Conservation (phyloP, 1,284 basidiomycete genomes). For the Trametes hirsuta region DNA sequence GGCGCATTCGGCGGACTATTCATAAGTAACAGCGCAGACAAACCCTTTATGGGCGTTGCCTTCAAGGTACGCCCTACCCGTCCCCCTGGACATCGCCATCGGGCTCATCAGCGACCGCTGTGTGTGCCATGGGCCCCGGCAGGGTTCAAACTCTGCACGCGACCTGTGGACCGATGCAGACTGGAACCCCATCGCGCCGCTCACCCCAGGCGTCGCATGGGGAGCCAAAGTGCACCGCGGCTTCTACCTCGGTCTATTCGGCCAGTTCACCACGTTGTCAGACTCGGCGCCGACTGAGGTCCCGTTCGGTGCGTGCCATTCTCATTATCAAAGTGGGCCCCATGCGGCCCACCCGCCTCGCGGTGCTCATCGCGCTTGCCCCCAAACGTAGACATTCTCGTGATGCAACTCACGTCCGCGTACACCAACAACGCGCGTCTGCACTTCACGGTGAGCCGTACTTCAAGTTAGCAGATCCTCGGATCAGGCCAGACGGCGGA, state of each 20-base stretch:
- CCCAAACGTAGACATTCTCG: neutral
- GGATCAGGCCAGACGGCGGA: too few species aligned
- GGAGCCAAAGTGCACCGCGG: constrained; percentile 8
- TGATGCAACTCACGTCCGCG: neutral
- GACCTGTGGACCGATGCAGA: constrained; percentile 1
- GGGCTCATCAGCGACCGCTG: neutral
- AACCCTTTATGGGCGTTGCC: constrained; percentile 10
- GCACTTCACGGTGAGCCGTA: neutral
- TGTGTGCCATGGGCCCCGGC: neutral
- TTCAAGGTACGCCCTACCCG: constrained; percentile 6
- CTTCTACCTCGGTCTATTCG: constrained; percentile 14
- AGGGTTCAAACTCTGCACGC: neutral
- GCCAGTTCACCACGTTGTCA: neutral
- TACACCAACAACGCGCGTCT: neutral
- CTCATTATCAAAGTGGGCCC: too few species aligned
- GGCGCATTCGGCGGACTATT: constrained; percentile 12
- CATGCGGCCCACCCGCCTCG: too few species aligned
- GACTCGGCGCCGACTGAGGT: neutral
- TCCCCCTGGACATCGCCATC: too few species aligned
- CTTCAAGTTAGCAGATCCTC: too few species aligned
- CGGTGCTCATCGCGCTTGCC: too few species aligned
- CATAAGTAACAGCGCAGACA: constrained; percentile 3
- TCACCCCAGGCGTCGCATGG: neutral
- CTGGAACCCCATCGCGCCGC: neutral
- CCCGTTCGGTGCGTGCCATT: constrained; percentile 4